phyloP scores from a whole-genome alignment of 257 asterid species.

The Salvia rosmarinus region DNA sequence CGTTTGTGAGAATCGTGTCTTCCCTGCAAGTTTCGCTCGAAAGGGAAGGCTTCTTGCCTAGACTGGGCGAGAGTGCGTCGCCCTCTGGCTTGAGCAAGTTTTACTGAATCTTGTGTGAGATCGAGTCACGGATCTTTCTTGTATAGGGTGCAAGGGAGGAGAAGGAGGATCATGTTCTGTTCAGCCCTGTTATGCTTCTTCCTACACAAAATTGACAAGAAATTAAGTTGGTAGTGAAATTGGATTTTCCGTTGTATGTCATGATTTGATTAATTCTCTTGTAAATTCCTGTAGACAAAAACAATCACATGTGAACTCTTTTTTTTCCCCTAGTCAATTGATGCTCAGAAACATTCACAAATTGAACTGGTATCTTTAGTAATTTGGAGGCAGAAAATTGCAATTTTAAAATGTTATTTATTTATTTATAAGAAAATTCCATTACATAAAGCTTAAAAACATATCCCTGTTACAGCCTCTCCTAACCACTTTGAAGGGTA shows the following conservation, averaged over 20 bases:
- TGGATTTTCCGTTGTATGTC: not conserved
- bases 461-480: too few relatives aligned
- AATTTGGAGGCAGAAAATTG: too few relatives aligned
- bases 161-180: not conserved
- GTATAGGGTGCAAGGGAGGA: too few relatives aligned
- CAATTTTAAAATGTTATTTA: too few relatives aligned
- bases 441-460: too few relatives aligned
- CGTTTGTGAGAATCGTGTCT: conserved; percentile 58
- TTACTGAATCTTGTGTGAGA: conserved; percentile 39
- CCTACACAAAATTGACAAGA: not conserved
- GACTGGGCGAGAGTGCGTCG: conserved; percentile 56
- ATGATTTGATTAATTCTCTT: not conserved
- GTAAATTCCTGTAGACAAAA: not conserved
- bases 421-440: too few relatives aligned
- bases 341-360: too few relatives aligned
- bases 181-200: not conserved
- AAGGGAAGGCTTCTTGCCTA: conserved; percentile 81
- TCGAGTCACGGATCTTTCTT: too few relatives aligned
- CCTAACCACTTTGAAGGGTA: too few relatives aligned
- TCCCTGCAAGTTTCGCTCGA: conserved; percentile 63
- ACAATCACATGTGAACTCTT: not conserved
- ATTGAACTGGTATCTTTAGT: too few relatives aligned
- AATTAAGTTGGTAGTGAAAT: not conserved
- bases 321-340: too few relatives aligned
- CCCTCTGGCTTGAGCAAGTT: conserved; percentile 71